Percentiles rank a stretch among this genome's conserved stretches.
These are phyloP conservation scores for Lactarius akahatsu DNA, from an alignment of 768 basidiomycete species.

Conservation along the genomic window DNA sequence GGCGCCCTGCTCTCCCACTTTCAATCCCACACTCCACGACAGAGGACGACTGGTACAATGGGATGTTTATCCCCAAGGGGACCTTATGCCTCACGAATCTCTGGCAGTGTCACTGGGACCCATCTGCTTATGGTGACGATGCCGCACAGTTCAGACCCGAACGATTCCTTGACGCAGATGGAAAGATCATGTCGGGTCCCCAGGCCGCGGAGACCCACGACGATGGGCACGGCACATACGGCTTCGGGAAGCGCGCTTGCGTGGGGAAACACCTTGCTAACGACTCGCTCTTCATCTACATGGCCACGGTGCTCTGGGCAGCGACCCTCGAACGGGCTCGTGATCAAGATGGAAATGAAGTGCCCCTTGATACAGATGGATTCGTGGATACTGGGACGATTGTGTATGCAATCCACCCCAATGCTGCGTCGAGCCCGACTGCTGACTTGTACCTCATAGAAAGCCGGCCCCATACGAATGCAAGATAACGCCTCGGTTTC, in stretches of 20 bases:
- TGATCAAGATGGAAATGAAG: constrained; percentile 21
- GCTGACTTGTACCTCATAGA: constrained; percentile 10
- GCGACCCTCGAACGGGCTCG: constrained; percentile 19
- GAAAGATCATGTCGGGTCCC: constrained; percentile 2
- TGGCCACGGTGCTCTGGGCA: constrained; percentile 28
- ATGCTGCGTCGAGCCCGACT: background rate
- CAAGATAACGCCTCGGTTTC: constrained; percentile 27
- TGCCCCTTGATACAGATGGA: constrained; percentile 9
- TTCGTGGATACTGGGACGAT: constrained; percentile 14
- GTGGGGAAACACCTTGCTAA: constrained; percentile 29
- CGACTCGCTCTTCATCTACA: constrained; percentile 28
- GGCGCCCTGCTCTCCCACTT: constrained; percentile 4
- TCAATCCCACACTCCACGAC: constrained; percentile 8
- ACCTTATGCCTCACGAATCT: constrained; percentile 36
- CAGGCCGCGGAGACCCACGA: constrained; percentile 11
- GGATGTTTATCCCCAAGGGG: constrained; percentile 38
- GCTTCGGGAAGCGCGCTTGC: constrained; percentile 30
- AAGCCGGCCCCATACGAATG: constrained; percentile 27
- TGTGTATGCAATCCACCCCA: constrained; percentile 4
- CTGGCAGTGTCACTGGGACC: constrained; percentile 18
- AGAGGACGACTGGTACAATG: constrained; percentile 36
- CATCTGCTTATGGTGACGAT: constrained; percentile 25
- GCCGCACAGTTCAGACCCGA: constrained; percentile 28
- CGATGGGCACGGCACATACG: constrained; percentile 25
- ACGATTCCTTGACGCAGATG: constrained; percentile 25